These are phyloP conservation scores for Trichocomaceae sp. DNA, from an alignment of 2,329 filamentous ascomycete genomes.

Conservation along the genomic window DNA sequence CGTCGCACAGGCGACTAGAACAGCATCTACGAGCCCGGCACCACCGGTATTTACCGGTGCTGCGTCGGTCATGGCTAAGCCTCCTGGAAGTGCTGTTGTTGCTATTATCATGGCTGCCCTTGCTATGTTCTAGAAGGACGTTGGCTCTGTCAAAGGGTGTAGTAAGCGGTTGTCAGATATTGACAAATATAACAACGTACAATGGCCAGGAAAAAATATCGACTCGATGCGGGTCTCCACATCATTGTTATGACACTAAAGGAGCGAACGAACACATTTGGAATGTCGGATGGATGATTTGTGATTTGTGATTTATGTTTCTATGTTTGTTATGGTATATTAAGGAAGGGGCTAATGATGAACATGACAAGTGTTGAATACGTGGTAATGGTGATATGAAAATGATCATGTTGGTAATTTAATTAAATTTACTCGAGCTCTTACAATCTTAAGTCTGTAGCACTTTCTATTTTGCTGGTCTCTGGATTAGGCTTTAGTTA, in stretches of 20 bases:
- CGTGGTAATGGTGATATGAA: constrained; percentile 2
- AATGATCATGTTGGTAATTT: background rate
- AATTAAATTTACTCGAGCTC: background rate
- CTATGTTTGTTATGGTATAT: background rate
- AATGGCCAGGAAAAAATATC: too few relatives aligned
- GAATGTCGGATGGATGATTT: background rate
- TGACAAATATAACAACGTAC: background rate
- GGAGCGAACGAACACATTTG: background rate
- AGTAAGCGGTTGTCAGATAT: background rate
- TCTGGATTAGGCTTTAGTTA: too few relatives aligned
- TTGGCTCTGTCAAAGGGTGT: background rate
- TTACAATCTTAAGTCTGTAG: background rate
- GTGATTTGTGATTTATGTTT: background rate
- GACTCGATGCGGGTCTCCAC: background rate
- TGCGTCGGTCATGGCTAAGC: background rate
- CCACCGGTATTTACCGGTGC: constrained; percentile 6
- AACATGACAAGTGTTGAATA: background rate
- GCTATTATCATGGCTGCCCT: constrained; percentile 1
- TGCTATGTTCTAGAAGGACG: background rate
- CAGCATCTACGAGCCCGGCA: background rate
- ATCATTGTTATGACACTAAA: background rate
- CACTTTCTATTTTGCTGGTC: too few relatives aligned
- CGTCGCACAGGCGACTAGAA: background rate
- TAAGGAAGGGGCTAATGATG: background rate
- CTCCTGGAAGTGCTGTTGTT: background rate